These are phyloP conservation scores for Ichthyophthirius multifiliis DNA, from an alignment of 169 alveolate species.

Conservation along the genomic window DNA sequence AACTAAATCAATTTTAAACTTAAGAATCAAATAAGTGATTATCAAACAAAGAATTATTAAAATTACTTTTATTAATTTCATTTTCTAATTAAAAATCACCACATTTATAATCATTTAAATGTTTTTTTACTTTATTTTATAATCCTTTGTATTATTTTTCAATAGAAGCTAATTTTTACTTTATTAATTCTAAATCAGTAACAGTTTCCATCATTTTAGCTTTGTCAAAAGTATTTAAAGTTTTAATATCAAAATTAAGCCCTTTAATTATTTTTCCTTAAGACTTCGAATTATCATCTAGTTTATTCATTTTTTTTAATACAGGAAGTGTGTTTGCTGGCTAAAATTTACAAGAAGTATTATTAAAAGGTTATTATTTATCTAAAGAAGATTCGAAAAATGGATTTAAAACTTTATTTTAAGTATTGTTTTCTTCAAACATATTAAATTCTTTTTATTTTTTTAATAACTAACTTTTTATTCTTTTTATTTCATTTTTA, in stretches of 20 bases:
- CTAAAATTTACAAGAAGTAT: neutral
- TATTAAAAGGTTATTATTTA: no score
- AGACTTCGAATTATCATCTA: no score
- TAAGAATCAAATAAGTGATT: no score
- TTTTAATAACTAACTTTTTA: no score
- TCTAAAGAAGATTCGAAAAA: neutral
- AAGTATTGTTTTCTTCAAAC: neutral
- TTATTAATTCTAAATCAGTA: neutral
- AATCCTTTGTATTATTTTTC: neutral
- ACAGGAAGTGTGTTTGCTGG: neutral
- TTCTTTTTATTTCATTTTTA: neutral
- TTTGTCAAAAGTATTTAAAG: neutral
- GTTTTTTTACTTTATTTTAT: neutral
- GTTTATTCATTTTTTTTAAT: neutral
- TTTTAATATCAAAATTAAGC: neutral
- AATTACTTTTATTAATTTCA: no score
- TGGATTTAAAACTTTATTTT: neutral
- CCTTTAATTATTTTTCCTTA: slow-evolving; percentile 12
- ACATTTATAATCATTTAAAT: neutral
- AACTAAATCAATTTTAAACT: no score
- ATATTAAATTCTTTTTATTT: neutral
- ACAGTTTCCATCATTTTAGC: slow-evolving; percentile 5
- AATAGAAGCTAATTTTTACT: neutral
- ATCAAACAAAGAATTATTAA: no score
- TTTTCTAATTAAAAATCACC: neutral